phyloP scores from a whole-genome alignment of 129 eudicot genomes.

The Flaveria bidentis region DNA sequence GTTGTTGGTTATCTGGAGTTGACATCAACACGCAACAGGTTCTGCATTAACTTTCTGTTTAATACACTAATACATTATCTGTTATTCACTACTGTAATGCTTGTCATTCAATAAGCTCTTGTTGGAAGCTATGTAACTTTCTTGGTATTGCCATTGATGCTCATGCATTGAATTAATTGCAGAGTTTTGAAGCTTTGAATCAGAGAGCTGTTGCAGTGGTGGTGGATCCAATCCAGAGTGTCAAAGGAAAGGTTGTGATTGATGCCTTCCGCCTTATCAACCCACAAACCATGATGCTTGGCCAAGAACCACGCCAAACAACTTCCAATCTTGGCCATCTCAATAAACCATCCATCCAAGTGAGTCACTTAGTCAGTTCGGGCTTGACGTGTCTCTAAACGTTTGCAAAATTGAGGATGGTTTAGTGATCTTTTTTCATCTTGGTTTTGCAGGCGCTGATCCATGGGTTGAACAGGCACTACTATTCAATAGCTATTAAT shows the following conservation, averaged over 20 bases:
- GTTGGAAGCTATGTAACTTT: background rate
- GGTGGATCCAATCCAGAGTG: constrained; percentile 97
- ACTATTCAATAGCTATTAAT: constrained; percentile 87
- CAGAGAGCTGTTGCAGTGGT: constrained; percentile 96
- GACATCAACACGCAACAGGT: constrained; percentile 99
- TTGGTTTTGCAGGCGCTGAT: constrained; percentile 66
- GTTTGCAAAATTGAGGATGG: background rate
- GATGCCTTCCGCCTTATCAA: constrained; percentile 92
- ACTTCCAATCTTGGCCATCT: constrained; percentile 97
- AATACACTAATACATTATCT: constrained; percentile 5
- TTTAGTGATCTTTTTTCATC: constrained; percentile 10
- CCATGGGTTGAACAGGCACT: constrained; percentile 92
- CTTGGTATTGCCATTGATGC: background rate
- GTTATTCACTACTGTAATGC: background rate
- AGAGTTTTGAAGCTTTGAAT: constrained; percentile 97
- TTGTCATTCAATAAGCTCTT: background rate
- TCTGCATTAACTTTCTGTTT: constrained; percentile 2
- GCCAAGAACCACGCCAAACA: constrained; percentile 95
- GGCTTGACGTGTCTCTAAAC: background rate
- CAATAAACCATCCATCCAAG: constrained; percentile 93
- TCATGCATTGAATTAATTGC: constrained; percentile 24
- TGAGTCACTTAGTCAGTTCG: constrained; percentile 23
- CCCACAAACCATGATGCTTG: constrained; percentile 99
- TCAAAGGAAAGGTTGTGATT: constrained; percentile 92
- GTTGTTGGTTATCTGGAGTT: constrained; percentile 98